A percentile compares a stretch with the other conserved stretches of the same genome.
These are phyloP conservation scores for Alliaria petiolata DNA, from an alignment of 345 rosid genomes.

Conservation along the genomic window DNA sequence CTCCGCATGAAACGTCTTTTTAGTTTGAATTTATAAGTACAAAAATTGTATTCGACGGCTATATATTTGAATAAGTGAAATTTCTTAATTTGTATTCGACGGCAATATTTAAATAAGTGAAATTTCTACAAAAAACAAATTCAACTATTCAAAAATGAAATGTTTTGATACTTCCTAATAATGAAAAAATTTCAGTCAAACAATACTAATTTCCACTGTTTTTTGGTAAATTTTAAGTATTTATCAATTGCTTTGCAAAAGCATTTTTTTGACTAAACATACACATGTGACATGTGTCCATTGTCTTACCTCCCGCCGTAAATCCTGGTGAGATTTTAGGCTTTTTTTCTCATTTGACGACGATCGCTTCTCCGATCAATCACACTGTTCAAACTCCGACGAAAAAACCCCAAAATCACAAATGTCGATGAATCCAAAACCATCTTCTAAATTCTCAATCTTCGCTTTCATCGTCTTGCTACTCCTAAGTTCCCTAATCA, in stretches of 20 bases:
- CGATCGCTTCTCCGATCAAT: slow-evolving; percentile 8
- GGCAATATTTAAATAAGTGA: no score
- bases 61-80: no score
- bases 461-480: slow-evolving; percentile 38
- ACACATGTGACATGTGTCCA: background rate
- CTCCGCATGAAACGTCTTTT: no score
- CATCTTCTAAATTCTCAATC: slow-evolving; percentile 45
- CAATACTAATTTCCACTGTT: background rate
- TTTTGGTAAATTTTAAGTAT: background rate
- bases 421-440: slow-evolving; percentile 24
- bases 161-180: no score
- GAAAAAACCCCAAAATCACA: background rate
- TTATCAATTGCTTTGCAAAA: background rate
- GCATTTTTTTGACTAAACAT: background rate
- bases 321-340: slow-evolving; percentile 11
- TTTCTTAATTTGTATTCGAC: no score
- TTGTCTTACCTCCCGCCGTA: slow-evolving; percentile 9
- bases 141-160: background rate
- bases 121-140: no score
- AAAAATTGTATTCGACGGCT: no score
- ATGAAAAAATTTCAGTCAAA: background rate
- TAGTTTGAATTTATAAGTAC: no score
- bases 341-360: background rate
- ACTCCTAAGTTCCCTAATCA: slow-evolving; percentile 33
- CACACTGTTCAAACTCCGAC: background rate